phyloP scores from a whole-genome alignment of 768 basidiomycete genomes.

The Lyophyllum atratum region DNA sequence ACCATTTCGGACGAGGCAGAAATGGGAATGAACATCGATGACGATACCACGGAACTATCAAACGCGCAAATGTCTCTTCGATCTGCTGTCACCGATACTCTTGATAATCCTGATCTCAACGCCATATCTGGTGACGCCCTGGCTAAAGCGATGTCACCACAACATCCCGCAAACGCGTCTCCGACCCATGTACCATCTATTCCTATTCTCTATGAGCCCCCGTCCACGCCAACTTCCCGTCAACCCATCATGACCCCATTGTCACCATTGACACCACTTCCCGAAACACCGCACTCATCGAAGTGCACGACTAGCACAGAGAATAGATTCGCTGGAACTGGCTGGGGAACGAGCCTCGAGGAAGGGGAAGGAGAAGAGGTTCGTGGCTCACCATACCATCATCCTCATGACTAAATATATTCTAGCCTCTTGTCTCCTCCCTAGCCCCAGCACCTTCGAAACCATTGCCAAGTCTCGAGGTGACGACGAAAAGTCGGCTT shows the following conservation, averaged over 20 bases:
- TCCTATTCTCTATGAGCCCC: conserved; percentile 13
- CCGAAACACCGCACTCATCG: conserved; percentile 43
- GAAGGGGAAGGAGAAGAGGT: conserved; percentile 23
- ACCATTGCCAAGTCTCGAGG: conserved; percentile 12
- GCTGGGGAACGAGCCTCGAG: conserved; percentile 23
- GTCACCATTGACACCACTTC: conserved; percentile 53
- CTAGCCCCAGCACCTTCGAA: conserved; percentile 8
- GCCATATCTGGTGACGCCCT: background rate
- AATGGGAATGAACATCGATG: conserved; percentile 25
- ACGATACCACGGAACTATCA: conserved; percentile 6
- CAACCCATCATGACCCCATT: conserved; percentile 22
- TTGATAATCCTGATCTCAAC: background rate
- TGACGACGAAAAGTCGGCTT: conserved; percentile 30
- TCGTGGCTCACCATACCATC: conserved; percentile 4
- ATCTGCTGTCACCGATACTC: background rate
- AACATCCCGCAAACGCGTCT: background rate
- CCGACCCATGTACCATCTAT: background rate
- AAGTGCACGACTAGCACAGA: conserved; percentile 14
- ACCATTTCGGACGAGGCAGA: conserved; percentile 22
- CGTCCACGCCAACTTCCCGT: conserved; percentile 23
- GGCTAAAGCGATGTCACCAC: background rate
- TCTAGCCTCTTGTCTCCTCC: background rate
- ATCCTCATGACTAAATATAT: background rate
- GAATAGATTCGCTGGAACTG: conserved; percentile 22
- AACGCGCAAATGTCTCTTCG: conserved; percentile 12